A percentile compares a stretch with the other conserved stretches of the same genome.
These are phyloP conservation scores for Starmerella scarabaei DNA, from an alignment of 805 yeast genomes.

Conservation along the genomic window DNA sequence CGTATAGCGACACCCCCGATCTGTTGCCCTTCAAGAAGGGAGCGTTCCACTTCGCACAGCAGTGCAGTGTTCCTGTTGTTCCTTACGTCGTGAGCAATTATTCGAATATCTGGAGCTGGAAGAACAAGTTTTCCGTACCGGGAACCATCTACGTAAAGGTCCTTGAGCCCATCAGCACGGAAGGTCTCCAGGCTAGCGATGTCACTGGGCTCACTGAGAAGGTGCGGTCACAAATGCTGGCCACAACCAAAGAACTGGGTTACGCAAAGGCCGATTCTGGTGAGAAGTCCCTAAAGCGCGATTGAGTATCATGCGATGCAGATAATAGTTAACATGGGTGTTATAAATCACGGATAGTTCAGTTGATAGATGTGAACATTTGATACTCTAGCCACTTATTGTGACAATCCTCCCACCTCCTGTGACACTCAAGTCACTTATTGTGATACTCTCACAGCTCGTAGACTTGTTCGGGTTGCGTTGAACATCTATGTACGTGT, in stretches of 20 bases:
- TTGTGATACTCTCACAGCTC: no score
- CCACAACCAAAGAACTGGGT: conserved; percentile 24
- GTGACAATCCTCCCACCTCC: no score
- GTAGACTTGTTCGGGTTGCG: no score
- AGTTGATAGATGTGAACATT: no score
- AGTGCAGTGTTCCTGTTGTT: conserved; percentile 76
- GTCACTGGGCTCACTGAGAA: conserved; percentile 46
- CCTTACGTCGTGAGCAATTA: conserved; percentile 85
- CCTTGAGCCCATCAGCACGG: conserved; percentile 66
- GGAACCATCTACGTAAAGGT: conserved; percentile 74
- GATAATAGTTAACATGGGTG: no score
- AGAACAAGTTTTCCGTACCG: conserved; percentile 46
- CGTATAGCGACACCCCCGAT: conserved; percentile 53
- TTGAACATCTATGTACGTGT: no score
- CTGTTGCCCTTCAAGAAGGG: conserved; percentile 91
- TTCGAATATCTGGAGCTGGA: conserved; percentile 52
- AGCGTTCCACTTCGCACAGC: conserved; percentile 93
- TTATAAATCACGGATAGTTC: no score
- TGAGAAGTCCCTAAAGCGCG: no score
- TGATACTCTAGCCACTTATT: no score
- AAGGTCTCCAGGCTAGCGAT: conserved; percentile 55
- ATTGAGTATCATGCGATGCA: no score
- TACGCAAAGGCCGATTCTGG: conserved; percentile 17
- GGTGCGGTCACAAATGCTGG: conserved; percentile 49
- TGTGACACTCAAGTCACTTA: no score